Conservation (phyloP, 768 basidiomycete genomes). For the Xerocomellus intermedius region DNA sequence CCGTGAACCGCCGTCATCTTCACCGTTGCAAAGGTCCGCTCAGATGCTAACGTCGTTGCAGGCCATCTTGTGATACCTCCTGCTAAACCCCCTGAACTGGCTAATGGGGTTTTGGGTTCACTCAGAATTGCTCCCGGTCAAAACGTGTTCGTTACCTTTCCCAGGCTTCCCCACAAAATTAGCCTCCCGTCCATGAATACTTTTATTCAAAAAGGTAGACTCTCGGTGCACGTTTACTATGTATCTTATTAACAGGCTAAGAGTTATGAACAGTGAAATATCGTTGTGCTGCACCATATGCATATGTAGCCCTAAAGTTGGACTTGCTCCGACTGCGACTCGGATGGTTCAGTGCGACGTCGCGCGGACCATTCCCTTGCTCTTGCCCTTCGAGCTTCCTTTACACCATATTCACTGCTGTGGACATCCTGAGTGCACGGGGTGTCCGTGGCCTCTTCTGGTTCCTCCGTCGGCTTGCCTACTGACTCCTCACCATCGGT, state of each 20-base stretch:
- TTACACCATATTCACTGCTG: conserved; percentile 22
- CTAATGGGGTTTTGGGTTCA: not conserved
- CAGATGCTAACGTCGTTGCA: not conserved
- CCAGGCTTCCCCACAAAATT: not conserved
- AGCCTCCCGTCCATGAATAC: too few species aligned
- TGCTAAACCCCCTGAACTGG: not conserved
- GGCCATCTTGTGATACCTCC: not conserved
- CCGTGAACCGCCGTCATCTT: not conserved
- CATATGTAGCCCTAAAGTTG: not conserved
- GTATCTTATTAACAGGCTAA: not conserved
- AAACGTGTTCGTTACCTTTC: not conserved
- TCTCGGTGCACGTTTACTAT: not conserved
- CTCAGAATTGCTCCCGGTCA: not conserved
- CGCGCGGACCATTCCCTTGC: conserved; percentile 59
- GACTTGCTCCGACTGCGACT: conserved; percentile 4
- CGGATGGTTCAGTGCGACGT: conserved; percentile 35
- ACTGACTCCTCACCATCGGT: conserved; percentile 37
- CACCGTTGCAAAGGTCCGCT: not conserved
- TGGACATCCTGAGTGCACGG: not conserved
- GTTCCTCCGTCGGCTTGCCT: conserved; percentile 18
- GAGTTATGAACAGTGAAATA: not conserved
- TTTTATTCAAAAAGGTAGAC: too few species aligned
- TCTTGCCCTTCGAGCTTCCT: conserved; percentile 50
- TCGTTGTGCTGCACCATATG: not conserved
- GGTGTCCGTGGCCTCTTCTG: not conserved